phyloP scores from a whole-genome alignment of 2,329 filamentous ascomycete species.

The Cephalotrichum gorgonifer region DNA sequence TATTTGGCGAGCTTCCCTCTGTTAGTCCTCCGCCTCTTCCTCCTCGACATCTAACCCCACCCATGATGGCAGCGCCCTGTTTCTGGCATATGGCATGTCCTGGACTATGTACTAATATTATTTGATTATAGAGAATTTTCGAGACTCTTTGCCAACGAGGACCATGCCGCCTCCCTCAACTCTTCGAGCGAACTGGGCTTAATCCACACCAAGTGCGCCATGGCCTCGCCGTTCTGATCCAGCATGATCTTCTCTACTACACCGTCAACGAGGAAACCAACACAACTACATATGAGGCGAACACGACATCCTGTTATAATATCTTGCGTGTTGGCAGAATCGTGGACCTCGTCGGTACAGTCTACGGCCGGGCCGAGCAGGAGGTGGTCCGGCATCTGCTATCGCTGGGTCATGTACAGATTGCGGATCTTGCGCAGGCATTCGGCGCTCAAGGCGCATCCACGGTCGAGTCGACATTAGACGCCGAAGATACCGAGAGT shows the following conservation, averaged over 20 bases:
- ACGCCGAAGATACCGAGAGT: constrained; percentile 9
- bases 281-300: constrained; percentile 72
- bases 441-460: constrained; percentile 30
- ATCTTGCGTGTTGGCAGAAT: constrained; percentile 75
- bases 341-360: constrained; percentile 60
- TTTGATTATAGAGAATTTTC: constrained; percentile 62
- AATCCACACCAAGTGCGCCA: constrained; percentile 67
- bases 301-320: constrained; percentile 69
- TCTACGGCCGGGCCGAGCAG: constrained; percentile 65
- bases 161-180: constrained; percentile 58
- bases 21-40: constrained; percentile 58
- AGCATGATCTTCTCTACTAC: constrained; percentile 78
- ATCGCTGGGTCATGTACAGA: constrained; percentile 64
- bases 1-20: constrained; percentile 84
- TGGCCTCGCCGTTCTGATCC: constrained; percentile 73
- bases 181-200: constrained; percentile 64
- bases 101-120: not conserved
- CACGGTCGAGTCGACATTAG: constrained; percentile 16
- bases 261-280: constrained; percentile 52
- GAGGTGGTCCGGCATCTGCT: constrained; percentile 67
- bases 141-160: constrained; percentile 68
- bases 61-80: constrained; percentile 3
- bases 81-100: not conserved
- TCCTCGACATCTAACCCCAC: constrained; percentile 7
- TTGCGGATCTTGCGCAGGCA: constrained; percentile 58